Evolutionary conservation across 164 flowering plant species (phyloP).

Genomic region (Protea cynaroides): DNA sequence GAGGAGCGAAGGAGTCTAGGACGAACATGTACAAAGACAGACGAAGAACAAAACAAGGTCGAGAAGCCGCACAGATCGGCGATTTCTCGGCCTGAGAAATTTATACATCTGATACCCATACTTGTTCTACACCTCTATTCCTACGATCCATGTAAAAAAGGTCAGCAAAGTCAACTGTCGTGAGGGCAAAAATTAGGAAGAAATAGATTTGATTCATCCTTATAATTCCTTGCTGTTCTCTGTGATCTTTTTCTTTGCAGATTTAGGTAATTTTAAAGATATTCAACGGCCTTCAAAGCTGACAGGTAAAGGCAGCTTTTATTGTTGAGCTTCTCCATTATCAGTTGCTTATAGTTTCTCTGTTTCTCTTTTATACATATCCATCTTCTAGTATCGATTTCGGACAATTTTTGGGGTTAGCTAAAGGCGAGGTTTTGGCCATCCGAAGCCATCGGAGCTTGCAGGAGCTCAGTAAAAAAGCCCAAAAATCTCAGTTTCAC

Average conservation of each 20-base stretch:
- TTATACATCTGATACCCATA: slow-evolving; percentile 61
- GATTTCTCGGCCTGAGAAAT: slow-evolving; percentile 24
- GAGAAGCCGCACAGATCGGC: slow-evolving; percentile 26
- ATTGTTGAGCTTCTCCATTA: not conserved
- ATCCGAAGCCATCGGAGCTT: slow-evolving; percentile 34
- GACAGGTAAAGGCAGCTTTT: slow-evolving; percentile 35
- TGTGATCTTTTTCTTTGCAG: slow-evolving; percentile 25
- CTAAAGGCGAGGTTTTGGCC: slow-evolving; percentile 32
- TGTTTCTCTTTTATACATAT: not conserved
- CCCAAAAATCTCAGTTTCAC: slow-evolving; percentile 21
- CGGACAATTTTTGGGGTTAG: slow-evolving; percentile 13
- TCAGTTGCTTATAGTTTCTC: not conserved
- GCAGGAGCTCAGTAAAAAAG: slow-evolving; percentile 22
- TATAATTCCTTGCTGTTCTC: not conserved
- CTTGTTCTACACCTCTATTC: slow-evolving; percentile 62
- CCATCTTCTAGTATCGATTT: slow-evolving; percentile 18
- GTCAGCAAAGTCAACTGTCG: slow-evolving; percentile 16
- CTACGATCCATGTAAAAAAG: slow-evolving; percentile 52
- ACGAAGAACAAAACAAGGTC: slow-evolving; percentile 16
- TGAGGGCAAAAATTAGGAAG: not conserved
- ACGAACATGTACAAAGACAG: not conserved
- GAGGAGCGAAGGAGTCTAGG: not conserved
- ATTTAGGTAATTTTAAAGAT: slow-evolving; percentile 37
- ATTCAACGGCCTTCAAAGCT: slow-evolving; percentile 19
- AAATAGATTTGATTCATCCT: not conserved